Base-by-base conservation (phyloP, 108 stramenopile species). In the Skeletonema costatum region DNA sequence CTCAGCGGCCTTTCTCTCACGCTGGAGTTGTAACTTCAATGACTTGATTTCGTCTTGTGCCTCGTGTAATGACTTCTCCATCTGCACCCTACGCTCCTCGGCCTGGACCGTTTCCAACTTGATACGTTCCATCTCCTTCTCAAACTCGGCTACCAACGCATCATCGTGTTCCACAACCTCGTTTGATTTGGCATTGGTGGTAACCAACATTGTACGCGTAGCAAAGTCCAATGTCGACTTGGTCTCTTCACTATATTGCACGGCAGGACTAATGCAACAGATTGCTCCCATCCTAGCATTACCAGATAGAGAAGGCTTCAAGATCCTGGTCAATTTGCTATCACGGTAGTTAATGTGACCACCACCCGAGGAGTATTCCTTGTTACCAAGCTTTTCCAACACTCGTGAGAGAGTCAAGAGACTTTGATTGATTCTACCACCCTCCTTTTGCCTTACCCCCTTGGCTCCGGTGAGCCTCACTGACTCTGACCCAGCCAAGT, bases 371-470 rank as follows among this genome's bases (percentile, higher is more conserved):
- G 85, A 84, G 5, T 92, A 89, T 71, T 96, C 96, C 19, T 88
- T 88, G 58, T 97, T 88, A n/a, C 99, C 98, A 9, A 99, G 95
- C 29, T 97, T 97, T 16, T 84, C 86, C 73, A 99, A 96, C 21
- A 99, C 99, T 74, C 97, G 98, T n/a, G 98, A 99, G 32, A 99
- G 95, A 7, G 98, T 97, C 65, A 98, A 87, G 35, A 99, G 93
- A 68, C 97, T 92, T 78, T 95, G 90, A 84, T 99, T 99, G 84
- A 99, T 99, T 61, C 91, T 98, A 31, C 95, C 98, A 38, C 97
- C 98, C 77, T 99, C 99, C 68, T 90, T 91, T 44, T 87, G 91
- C 35, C 96, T 82, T 17, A 74, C 68, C 11, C 93, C 95, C 44
- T 78, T 83, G 8, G 93, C 91, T 5, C 83, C 71, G 0, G 82